These are phyloP conservation scores for Calonectria montana DNA, from an alignment of 2,329 filamentous ascomycete genomes.

Conservation along the genomic window DNA sequence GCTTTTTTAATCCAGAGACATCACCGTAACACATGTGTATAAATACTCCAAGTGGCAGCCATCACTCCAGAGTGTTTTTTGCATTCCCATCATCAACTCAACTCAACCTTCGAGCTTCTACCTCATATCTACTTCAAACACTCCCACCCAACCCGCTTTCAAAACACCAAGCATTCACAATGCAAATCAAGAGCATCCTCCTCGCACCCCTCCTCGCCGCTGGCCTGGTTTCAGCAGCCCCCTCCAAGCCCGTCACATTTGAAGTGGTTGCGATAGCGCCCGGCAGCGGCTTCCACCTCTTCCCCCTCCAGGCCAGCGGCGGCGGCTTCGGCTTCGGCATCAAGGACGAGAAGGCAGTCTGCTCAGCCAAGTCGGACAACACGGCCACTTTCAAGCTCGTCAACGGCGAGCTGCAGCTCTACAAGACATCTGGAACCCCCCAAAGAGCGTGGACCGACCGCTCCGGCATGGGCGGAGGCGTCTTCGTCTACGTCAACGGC, in stretches of 20 bases:
- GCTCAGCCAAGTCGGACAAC: slow-evolving; percentile 53
- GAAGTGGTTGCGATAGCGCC: slow-evolving; percentile 62
- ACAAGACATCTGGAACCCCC: slow-evolving; percentile 47
- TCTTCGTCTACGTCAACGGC: slow-evolving; percentile 63
- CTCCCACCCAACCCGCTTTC: background rate
- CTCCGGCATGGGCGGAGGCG: slow-evolving; percentile 69
- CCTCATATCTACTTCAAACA: background rate
- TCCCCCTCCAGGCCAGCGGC: slow-evolving; percentile 56
- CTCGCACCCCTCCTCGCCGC: slow-evolving; percentile 40
- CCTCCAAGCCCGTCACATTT: slow-evolving; percentile 53
- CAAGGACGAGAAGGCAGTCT: slow-evolving; percentile 60
- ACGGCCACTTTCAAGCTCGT: slow-evolving; percentile 62
- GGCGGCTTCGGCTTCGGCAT: slow-evolving; percentile 54
- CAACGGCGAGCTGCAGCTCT: slow-evolving; percentile 61
- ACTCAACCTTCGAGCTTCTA: no score
- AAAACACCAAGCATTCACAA: slow-evolving; percentile 24
- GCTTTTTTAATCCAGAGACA: background rate
- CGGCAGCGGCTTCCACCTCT: slow-evolving; percentile 60
- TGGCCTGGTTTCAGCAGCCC: slow-evolving; percentile 42
- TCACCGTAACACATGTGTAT: background rate
- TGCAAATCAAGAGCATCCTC: slow-evolving; percentile 44
- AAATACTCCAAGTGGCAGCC: background rate
- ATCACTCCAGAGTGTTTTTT: no score
- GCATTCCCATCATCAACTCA: background rate
- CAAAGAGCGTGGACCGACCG: slow-evolving; percentile 67